Base-by-base conservation (phyloP, 2,329 filamentous ascomycete genomes). In the Coniochaeta sp. region DNA sequence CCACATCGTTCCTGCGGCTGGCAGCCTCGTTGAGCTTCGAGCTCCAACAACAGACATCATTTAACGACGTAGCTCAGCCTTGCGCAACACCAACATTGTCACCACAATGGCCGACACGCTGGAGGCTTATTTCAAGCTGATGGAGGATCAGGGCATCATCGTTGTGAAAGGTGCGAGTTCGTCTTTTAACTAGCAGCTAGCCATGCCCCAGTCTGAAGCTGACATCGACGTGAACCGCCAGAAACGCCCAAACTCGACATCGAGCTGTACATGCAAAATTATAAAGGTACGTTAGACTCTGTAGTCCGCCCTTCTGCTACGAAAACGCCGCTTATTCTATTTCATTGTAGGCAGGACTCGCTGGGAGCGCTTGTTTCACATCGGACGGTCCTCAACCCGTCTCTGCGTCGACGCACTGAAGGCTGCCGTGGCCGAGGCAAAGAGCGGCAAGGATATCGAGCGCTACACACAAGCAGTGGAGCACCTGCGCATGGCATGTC, bases 191-290 rank as follows among this genome's bases (percentile, higher is more conserved):
- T 55, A 5, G 30, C 34, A 36, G 17, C 30, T 55, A 38, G 4
- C 14, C 9, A 34, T 17, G 12, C 14, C 9, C 24, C 17, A 30
- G 17, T 12, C 6, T 52, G 47, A 52, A 50, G 44, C 47, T 52
- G 26, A 52, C 26, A 6, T 22, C 40, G 47, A 52, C 14, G 24
- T 52, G 22, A 28, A 52, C 24, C 24, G 24, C 44, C 58, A 93
- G 90, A 91, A 55, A 75, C 84, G 7, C 93, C 93, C 10, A 96
- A 93, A 71, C 88, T 98, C 66, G 95, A 98, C 68, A 83, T 99
- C 47, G 91, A 97, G 62, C 85, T 89, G 40, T 98, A 97, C 74
- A 89, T 96, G 57, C 82, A 88, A 65, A 96, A 97, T 71, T 99
- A 98, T 74, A 82, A 80, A 71, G 91, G 93, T 93, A 75, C 54